Percentiles rank a stretch among this genome's conserved stretches.
These are phyloP conservation scores for Kwoniella europaea DNA, from an alignment of 768 basidiomycete genomes.

Conservation along the genomic window DNA sequence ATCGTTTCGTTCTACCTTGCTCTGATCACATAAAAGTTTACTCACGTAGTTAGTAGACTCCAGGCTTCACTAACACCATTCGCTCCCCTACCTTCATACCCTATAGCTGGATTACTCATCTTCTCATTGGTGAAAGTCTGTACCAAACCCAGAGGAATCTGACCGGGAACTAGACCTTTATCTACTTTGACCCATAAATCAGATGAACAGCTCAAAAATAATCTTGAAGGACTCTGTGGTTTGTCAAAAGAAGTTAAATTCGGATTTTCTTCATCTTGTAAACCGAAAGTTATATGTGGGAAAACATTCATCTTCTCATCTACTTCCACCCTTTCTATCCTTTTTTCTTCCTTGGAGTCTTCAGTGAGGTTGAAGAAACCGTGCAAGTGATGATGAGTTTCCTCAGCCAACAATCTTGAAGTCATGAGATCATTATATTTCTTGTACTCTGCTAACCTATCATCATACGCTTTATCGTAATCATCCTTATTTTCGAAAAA, in stretches of 20 bases:
- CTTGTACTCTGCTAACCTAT: conserved; percentile 12
- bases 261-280: conserved; percentile 17
- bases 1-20: not conserved
- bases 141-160: conserved; percentile 35
- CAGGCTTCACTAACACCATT: conserved; percentile 43
- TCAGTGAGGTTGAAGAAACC: conserved; percentile 25
- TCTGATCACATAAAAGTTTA: not conserved
- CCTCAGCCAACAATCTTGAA: conserved; percentile 11
- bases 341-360: conserved; percentile 1
- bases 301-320: conserved; percentile 36
- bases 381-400: conserved; percentile 38
- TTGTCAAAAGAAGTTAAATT: conserved; percentile 12
- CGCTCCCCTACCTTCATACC: conserved; percentile 6
- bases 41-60: conserved; percentile 41
- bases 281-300: conserved; percentile 39
- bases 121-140: conserved; percentile 39
- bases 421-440: conserved; percentile 24
- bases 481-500: not conserved
- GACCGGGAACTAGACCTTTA: conserved; percentile 39
- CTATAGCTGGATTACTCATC: conserved; percentile 37
- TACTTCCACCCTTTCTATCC: conserved; percentile 32
- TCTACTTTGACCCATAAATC: conserved; percentile 44
- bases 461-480: conserved; percentile 1
- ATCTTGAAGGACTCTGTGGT: conserved; percentile 13
- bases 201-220: conserved; percentile 46